phyloP scores from a whole-genome alignment of 257 asterid genomes.

The Jaltomata sinuosa region DNA sequence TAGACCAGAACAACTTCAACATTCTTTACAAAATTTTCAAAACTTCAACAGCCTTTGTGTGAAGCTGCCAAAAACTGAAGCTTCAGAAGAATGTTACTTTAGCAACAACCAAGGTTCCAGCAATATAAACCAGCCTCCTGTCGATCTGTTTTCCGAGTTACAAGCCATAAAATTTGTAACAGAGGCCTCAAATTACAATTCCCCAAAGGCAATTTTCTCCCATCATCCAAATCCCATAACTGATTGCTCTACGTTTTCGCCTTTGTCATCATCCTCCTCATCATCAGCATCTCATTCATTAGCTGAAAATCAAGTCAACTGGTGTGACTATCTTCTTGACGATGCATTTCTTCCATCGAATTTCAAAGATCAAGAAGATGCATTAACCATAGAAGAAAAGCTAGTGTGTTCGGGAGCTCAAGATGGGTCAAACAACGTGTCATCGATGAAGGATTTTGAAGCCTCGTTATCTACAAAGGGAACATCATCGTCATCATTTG shows the following conservation, averaged over 20 bases:
- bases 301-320: conserved; percentile 33
- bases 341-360: conserved; percentile 28
- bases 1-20: conserved; percentile 14
- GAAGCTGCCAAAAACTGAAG: not conserved
- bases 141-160: conserved; percentile 52
- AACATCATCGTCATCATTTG: conserved; percentile 29
- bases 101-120: not conserved
- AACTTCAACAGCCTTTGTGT: conserved; percentile 8
- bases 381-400: conserved; percentile 7
- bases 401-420: not conserved
- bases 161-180: conserved; percentile 53
- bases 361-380: conserved; percentile 8
- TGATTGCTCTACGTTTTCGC: conserved; percentile 20
- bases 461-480: conserved; percentile 22
- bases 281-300: conserved; percentile 13
- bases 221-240: not conserved
- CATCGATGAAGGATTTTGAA: conserved; percentile 7
- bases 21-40: conserved; percentile 1
- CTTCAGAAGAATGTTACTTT: conserved; percentile 4
- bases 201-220: not conserved
- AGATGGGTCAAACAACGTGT: not conserved
- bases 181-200: conserved; percentile 26
- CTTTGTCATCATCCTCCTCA: conserved; percentile 14
- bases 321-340: conserved; percentile 79
- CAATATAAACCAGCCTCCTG: conserved; percentile 2